A percentile compares a stretch with the other conserved stretches of the same genome.
Conservation (phyloP, 176 grass and related monocot species). For the Luzula sylvatica region DNA sequence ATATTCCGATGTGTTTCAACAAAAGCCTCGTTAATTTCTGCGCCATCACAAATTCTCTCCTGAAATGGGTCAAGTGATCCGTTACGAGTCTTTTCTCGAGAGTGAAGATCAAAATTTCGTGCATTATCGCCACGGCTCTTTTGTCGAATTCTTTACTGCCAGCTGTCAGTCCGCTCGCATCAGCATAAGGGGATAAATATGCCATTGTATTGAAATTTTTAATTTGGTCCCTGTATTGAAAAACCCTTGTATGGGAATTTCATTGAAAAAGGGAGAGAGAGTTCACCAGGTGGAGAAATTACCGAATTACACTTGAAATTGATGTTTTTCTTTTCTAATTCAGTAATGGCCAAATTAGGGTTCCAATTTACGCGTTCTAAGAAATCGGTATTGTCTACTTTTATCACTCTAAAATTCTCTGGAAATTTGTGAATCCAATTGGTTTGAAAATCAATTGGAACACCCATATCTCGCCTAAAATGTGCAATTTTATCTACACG, state of each 20-base stretch:
- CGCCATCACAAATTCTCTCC: conserved; percentile 81
- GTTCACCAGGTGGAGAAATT: conserved; percentile 28
- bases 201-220: conserved; percentile 44
- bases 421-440: conserved; percentile 76
- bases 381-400: conserved; percentile 41
- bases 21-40: conserved; percentile 81
- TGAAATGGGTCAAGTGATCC: conserved; percentile 70
- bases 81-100: conserved; percentile 88
- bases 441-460: conserved; percentile 53
- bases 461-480: conserved; percentile 61
- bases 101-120: conserved; percentile 76
- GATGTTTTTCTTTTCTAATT: conserved; percentile 50
- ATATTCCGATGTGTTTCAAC: conserved; percentile 79
- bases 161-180: conserved; percentile 42
- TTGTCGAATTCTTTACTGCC: conserved; percentile 73
- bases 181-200: conserved; percentile 70
- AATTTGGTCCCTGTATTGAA: conserved; percentile 33
- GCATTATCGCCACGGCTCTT: conserved; percentile 72
- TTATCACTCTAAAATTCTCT: conserved; percentile 40
- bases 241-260: conserved; percentile 61
- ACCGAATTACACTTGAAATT: conserved; percentile 11
- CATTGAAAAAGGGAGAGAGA: conserved; percentile 64
- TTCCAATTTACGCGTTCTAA: conserved; percentile 73
- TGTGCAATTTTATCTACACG: conserved; percentile 53
- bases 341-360: conserved; percentile 55